These are phyloP conservation scores for Laguncularia racemosa DNA, from an alignment of 345 rosid species.

Conservation along the genomic window DNA sequence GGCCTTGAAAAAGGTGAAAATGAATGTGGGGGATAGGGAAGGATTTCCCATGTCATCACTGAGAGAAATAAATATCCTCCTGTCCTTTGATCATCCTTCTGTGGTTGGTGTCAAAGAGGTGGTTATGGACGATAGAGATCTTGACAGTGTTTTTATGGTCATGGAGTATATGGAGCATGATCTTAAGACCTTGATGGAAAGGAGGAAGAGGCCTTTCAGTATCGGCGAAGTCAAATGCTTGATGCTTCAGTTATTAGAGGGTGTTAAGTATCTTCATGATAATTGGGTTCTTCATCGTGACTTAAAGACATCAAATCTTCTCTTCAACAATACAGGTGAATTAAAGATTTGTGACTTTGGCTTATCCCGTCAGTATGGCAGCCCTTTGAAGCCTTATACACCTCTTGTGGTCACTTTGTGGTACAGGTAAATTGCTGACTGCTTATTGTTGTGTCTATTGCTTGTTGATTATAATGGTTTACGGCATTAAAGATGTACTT, in stretches of 20 bases:
- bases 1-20: constrained; percentile 52
- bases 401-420: constrained; percentile 67
- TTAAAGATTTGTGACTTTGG: constrained; percentile 86
- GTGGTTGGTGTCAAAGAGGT: constrained; percentile 81
- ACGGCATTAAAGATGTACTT: background rate
- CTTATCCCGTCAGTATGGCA: constrained; percentile 79
- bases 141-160: constrained; percentile 66
- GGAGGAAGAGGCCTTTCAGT: constrained; percentile 66
- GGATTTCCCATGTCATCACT: constrained; percentile 68
- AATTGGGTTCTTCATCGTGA: constrained; percentile 95
- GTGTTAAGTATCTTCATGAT: constrained; percentile 74
- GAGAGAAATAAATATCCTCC: constrained; percentile 83
- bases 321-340: constrained; percentile 67
- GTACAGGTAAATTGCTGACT: constrained; percentile 58
- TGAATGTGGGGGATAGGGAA: constrained; percentile 41
- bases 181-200: constrained; percentile 58
- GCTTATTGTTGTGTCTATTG: background rate
- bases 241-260: constrained; percentile 82
- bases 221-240: constrained; percentile 86
- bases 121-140: constrained; percentile 41
- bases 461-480: background rate
- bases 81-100: constrained; percentile 63
- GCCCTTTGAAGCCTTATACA: constrained; percentile 80
- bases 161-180: constrained; percentile 96
- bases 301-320: constrained; percentile 84